Base-by-base conservation (phyloP, 208 protist species). In the Herpetomonas samuelpessoai region DNA sequence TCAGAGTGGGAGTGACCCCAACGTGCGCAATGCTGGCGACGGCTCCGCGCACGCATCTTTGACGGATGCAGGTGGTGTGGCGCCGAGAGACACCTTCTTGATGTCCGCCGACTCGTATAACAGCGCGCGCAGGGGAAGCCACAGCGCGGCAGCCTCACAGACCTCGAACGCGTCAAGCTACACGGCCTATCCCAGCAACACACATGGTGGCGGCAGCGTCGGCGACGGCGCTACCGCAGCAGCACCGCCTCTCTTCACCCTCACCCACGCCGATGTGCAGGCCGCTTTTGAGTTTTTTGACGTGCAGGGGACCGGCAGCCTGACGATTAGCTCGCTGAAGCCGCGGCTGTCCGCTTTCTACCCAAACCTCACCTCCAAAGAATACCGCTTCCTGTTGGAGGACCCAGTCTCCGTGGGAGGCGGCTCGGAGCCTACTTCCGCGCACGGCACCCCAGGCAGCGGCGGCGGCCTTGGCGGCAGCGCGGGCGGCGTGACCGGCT, bases 241-340 rank as follows among this genome's bases (percentile, higher is more conserved):
- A 16, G 19, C 35, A 31, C 28, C n/a, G 16, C 9, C 52, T 10
- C 71, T 65, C 4, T 89, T 89, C 39, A 31, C 56, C 18, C 79
- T 96, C 25, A 88, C 75, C 0, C 68, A 74, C 18, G 91, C 92
- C 0, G 92, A 98, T 45, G 88, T 98, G 14, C 72, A 83, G 31
- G 82, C 86, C 4, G 95, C 92, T 3, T 98, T 98, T 58, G 74
- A 87, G 30, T 98, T 98, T 57, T 96, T 97, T 63, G 92, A 97
- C 68, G 72, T 93, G 12, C 64, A 82, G 25, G 80, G 81, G 25
- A 92, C 79, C 49, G 91, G 86, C 1, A 39, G 79, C 12, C 63
- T 98, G 39, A 95, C 78, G n/a, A 83, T 86, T 27, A 69, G 70
- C n/a, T 82, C 86, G 41, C 73, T 98, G 9, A 97, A 97, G 77